Evolutionary conservation across 2,329 filamentous ascomycete species (phyloP).

Genomic region (Apiospora rasikravindrae): DNA sequence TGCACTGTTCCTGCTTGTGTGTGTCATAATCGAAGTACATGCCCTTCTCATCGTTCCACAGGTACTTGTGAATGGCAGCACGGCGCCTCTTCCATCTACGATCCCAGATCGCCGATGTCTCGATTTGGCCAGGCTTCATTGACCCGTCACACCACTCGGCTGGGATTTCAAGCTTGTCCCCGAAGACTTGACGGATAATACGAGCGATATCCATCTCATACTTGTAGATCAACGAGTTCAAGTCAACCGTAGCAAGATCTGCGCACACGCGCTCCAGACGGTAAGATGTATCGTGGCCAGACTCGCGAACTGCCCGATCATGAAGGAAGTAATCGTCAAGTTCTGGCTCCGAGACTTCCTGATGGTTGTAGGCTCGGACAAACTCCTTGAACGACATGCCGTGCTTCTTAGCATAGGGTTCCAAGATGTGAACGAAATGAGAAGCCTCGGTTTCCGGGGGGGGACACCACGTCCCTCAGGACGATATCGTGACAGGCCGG

Average conservation of each 20-base stretch:
- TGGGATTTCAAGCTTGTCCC: constrained; percentile 82
- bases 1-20: constrained; percentile 76
- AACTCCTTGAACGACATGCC: constrained; percentile 83
- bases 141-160: constrained; percentile 77
- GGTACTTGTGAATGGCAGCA: constrained; percentile 85
- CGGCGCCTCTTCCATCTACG: constrained; percentile 85
- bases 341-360: constrained; percentile 79
- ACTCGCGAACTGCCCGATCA: constrained; percentile 93
- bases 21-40: constrained; percentile 99
- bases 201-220: constrained; percentile 94
- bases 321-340: constrained; percentile 96
- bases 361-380: constrained; percentile 84
- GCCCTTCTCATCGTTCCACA: constrained; percentile 89
- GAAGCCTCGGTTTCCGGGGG: constrained; percentile 86
- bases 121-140: constrained; percentile 69
- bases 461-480: constrained; percentile 85
- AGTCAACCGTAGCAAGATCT: constrained; percentile 88
- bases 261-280: constrained; percentile 87
- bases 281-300: constrained; percentile 95
- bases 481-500: constrained; percentile 83
- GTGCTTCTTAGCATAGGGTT: constrained; percentile 84
- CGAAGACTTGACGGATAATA: constrained; percentile 83
- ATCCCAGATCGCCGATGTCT: constrained; percentile 89
- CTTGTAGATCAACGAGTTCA: constrained; percentile 95
- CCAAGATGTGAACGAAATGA: constrained; percentile 84